A percentile compares a stretch with the other conserved stretches of the same genome.
These are phyloP conservation scores for Byssoonygena ceratinophila DNA, from an alignment of 2,329 filamentous ascomycete species.

Conservation along the genomic window DNA sequence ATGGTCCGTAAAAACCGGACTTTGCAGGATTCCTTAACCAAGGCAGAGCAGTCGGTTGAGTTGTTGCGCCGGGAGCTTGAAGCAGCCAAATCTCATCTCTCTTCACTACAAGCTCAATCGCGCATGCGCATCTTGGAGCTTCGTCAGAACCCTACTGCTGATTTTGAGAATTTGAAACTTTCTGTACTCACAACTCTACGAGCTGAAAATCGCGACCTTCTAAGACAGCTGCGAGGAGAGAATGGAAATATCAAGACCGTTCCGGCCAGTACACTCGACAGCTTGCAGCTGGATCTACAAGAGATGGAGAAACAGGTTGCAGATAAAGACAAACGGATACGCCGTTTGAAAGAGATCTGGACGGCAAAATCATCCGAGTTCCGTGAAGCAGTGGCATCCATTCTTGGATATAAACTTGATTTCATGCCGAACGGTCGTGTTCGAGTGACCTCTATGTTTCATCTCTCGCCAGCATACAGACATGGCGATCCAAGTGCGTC, in stretches of 20 bases:
- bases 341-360: constrained; percentile 87
- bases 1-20: constrained; percentile 79
- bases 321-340: constrained; percentile 64
- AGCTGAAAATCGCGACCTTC: constrained; percentile 72
- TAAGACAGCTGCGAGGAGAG: constrained; percentile 55
- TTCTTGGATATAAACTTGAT: constrained; percentile 87
- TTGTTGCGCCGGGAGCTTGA: constrained; percentile 66
- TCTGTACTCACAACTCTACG: constrained; percentile 66
- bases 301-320: constrained; percentile 61
- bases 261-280: constrained; percentile 64
- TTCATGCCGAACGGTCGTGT: constrained; percentile 98
- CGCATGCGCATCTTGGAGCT: constrained; percentile 76
- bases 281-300: constrained; percentile 62
- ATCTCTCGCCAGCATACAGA: constrained; percentile 48
- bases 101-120: constrained; percentile 53
- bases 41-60: constrained; percentile 57
- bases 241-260: constrained; percentile 50
- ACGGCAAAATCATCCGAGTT: constrained; percentile 84
- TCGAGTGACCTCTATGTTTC: constrained; percentile 76
- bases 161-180: constrained; percentile 73
- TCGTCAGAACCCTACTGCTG: constrained; percentile 81
- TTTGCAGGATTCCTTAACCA: constrained; percentile 65
- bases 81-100: constrained; percentile 62
- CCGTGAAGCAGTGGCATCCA: constrained; percentile 82
- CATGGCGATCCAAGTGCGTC: constrained; percentile 43